A percentile compares a stretch with the other conserved stretches of the same genome.
Conservation (phyloP, 2,329 filamentous ascomycete species). For the Aspergillus ochraceoroseus region DNA sequence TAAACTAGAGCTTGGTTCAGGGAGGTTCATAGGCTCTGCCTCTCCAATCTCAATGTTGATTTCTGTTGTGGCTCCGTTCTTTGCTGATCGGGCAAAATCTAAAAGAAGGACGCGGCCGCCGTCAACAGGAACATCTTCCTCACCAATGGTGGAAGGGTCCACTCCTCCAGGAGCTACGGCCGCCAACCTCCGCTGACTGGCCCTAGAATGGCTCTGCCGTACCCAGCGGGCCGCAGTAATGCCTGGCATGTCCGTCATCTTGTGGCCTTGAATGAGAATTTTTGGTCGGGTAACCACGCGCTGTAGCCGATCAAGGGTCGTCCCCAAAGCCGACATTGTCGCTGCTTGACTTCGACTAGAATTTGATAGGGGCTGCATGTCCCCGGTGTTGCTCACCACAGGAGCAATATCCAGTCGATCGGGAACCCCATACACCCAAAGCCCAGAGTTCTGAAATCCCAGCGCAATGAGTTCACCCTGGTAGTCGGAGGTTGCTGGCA, state of each 20-base stretch:
- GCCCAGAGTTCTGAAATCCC: constrained; percentile 65
- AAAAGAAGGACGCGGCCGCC: constrained; percentile 68
- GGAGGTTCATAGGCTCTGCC: constrained; percentile 62
- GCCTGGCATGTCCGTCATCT: constrained; percentile 60
- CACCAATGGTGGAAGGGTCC: constrained; percentile 56
- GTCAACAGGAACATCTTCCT: constrained; percentile 72
- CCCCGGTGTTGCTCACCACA: constrained; percentile 27
- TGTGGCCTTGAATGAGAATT: constrained; percentile 63
- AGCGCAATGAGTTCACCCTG: constrained; percentile 67
- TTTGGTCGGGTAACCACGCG: constrained; percentile 51
- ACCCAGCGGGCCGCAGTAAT: constrained; percentile 70
- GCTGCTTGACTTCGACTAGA: constrained; percentile 6
- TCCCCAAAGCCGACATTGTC: constrained; percentile 11
- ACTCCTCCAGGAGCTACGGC: constrained; percentile 67
- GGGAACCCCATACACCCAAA: constrained; percentile 77
- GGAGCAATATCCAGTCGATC: constrained; percentile 60
- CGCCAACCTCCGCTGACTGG: constrained; percentile 55
- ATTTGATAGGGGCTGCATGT: background rate
- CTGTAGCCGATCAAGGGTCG: constrained; percentile 30
- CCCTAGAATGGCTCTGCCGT: constrained; percentile 48
- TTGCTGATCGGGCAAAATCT: constrained; percentile 64
- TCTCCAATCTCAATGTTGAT: constrained; percentile 70
- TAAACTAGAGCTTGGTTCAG: constrained; percentile 68
- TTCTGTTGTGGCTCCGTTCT: constrained; percentile 54
- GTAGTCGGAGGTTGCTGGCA: constrained; percentile 63